Evolutionary conservation across 2,329 filamentous ascomycete species (phyloP).

Genomic region (Phaeosphaeria sp.): DNA sequence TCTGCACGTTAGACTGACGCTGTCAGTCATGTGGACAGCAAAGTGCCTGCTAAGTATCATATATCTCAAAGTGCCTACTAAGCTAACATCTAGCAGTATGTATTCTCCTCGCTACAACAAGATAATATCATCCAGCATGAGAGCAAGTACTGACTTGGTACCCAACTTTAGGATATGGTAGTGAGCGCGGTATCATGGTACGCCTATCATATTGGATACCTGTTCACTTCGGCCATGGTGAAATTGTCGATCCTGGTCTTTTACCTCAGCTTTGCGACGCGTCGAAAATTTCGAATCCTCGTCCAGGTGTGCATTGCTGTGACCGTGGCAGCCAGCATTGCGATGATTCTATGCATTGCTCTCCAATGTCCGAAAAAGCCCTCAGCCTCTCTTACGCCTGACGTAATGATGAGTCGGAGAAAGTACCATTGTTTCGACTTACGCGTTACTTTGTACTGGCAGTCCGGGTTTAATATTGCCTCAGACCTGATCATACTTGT

Average conservation of each 20-base stretch:
- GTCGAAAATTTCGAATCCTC: conserved; percentile 25
- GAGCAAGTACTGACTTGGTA: too few species aligned
- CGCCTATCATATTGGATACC: conserved; percentile 35
- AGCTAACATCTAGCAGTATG: background rate
- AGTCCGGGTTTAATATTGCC: conserved; percentile 32
- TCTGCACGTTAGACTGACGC: too few species aligned
- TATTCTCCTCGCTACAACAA: background rate
- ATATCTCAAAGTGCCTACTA: too few species aligned
- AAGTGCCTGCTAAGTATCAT: too few species aligned
- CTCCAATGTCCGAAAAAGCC: conserved; percentile 31
- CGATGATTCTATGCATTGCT: conserved; percentile 24
- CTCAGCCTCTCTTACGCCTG: conserved; percentile 13
- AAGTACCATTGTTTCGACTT: conserved; percentile 23
- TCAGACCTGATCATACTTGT: conserved; percentile 30
- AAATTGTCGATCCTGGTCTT: conserved; percentile 37
- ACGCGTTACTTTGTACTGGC: conserved; percentile 20
- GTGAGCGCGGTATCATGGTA: conserved; percentile 31
- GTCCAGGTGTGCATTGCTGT: conserved; percentile 21
- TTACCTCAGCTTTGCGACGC: conserved; percentile 33
- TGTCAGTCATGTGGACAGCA: too few species aligned
- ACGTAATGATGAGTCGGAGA: conserved; percentile 18
- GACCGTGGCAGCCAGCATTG: conserved; percentile 15
- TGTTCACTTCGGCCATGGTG: conserved; percentile 27
- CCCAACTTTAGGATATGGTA: background rate
- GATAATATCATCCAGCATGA: too few species aligned